Percentiles rank a stretch among this genome's conserved stretches.
Conservation (phyloP, 768 basidiomycete species). For the Macrolepiota albuminosa region DNA sequence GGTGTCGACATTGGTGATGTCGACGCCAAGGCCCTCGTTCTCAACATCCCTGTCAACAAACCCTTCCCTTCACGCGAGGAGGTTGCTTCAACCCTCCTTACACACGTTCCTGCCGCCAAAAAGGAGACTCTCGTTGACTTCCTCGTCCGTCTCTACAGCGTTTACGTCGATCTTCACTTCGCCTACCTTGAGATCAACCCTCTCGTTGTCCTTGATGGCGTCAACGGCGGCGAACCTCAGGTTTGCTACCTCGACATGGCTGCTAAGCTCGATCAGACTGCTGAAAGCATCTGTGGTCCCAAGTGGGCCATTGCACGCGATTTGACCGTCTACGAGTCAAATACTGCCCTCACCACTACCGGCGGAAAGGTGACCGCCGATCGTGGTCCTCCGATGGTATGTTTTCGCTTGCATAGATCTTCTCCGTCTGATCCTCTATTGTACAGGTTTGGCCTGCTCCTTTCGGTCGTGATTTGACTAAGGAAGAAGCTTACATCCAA, state of each 20-base stretch:
- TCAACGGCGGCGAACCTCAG: conserved; percentile 57
- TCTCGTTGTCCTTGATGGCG: conserved; percentile 86
- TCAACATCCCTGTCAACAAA: conserved; percentile 70
- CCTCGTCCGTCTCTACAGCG: conserved; percentile 89
- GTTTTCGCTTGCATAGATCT: neutral
- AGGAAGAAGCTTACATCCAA: conserved; percentile 99
- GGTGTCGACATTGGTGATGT: conserved; percentile 99
- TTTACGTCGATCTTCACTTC: conserved; percentile 98
- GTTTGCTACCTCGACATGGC: conserved; percentile 99
- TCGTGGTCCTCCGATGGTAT: conserved; percentile 94
- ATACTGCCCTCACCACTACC: conserved; percentile 19
- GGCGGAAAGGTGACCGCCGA: conserved; percentile 71
- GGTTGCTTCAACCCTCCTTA: conserved; percentile 73
- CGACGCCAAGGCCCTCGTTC: conserved; percentile 91
- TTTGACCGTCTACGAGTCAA: conserved; percentile 60
- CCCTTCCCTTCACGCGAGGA: conserved; percentile 80
- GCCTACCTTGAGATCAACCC: conserved; percentile 99
- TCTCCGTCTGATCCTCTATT: neutral
- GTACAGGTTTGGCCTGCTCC: conserved; percentile 79
- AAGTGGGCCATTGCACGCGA: conserved; percentile 99
- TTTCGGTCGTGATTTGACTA: conserved; percentile 96
- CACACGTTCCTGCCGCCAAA: conserved; percentile 78
- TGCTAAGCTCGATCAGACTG: conserved; percentile 98
- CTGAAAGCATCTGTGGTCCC: conserved; percentile 95
- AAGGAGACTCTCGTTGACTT: conserved; percentile 94